phyloP scores from a whole-genome alignment of 306 rosid genomes.

The Dalbergia oliveri region DNA sequence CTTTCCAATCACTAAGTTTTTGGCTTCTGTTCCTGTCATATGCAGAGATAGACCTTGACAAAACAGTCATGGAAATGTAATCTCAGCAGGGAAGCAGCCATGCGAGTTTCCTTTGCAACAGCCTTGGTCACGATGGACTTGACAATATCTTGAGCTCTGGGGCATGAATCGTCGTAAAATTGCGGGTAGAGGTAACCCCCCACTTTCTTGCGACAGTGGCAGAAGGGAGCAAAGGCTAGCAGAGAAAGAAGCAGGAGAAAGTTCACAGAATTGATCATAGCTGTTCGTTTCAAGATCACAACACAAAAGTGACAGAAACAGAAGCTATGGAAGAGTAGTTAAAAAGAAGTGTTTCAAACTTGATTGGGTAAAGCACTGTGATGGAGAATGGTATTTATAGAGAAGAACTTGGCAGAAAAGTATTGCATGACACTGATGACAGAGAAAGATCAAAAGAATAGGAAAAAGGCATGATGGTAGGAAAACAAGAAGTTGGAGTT shows the following conservation, averaged over 20 bases:
- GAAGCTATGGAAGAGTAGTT: conserved; percentile 26
- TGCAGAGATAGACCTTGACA: conserved; percentile 67
- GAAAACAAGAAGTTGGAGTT: conserved; percentile 54
- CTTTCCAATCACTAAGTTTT: not conserved
- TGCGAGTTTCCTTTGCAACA: conserved; percentile 75
- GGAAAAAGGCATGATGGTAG: conserved; percentile 19
- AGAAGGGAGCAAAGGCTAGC: conserved; percentile 65
- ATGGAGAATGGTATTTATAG: conserved; percentile 56
- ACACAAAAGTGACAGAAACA: not conserved
- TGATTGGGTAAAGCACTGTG: conserved; percentile 39
- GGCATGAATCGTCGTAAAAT: conserved; percentile 79
- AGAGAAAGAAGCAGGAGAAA: conserved; percentile 62
- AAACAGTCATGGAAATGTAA: conserved; percentile 96
- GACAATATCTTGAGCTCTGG: conserved; percentile 72
- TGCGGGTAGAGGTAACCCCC: conserved; percentile 74
- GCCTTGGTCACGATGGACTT: conserved; percentile 77
- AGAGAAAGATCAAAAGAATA: not conserved
- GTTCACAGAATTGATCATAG: conserved; percentile 59
- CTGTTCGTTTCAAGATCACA: conserved; percentile 26
- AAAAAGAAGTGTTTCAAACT: conserved; percentile 31
- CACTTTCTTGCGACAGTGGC: conserved; percentile 49
- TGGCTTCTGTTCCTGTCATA: conserved; percentile 1
- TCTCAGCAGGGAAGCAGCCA: conserved; percentile 89
- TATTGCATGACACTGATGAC: conserved; percentile 21
- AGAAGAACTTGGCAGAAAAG: conserved; percentile 36